Evolutionary conservation across 2,329 filamentous ascomycete species (phyloP).

Genomic region (Ampelomyces quisqualis): DNA sequence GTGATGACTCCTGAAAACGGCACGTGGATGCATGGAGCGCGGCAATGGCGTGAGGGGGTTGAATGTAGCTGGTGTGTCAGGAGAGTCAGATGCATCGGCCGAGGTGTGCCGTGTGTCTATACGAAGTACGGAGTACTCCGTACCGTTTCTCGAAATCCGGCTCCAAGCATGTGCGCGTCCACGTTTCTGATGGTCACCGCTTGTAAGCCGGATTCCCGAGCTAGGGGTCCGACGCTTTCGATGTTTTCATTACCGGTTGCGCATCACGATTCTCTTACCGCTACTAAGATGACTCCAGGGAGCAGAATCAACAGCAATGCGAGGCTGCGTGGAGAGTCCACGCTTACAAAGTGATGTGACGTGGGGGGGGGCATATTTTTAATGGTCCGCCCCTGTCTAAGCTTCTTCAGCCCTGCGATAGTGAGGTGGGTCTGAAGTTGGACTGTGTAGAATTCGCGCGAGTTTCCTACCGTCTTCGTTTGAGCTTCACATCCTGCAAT

Average conservation of each 20-base stretch:
- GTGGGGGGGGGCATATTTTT: conserved; percentile 15
- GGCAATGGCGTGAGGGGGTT: no score
- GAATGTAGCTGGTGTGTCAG: no score
- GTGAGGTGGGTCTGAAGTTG: conserved; percentile 11
- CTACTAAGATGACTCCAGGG: neutral
- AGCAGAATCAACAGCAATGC: conserved; percentile 3
- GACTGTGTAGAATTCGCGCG: conserved; percentile 7
- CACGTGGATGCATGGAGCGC: no score
- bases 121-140: no score
- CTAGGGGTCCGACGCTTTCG: neutral
- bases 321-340: conserved; percentile 5
- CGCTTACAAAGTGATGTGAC: conserved; percentile 19
- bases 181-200: neutral
- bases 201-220: neutral
- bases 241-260: neutral
- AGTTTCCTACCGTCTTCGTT: conserved; percentile 5
- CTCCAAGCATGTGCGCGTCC: neutral
- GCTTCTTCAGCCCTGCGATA: conserved; percentile 23
- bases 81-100: conserved; percentile 1
- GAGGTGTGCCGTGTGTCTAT: neutral
- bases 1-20: neutral
- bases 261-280: neutral
- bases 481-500: conserved; percentile 2
- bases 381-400: conserved; percentile 8
- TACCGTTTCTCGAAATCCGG: no score